Base-by-base conservation (phyloP, 2,329 filamentous ascomycete genomes). In the Arachnomyces sp. region DNA sequence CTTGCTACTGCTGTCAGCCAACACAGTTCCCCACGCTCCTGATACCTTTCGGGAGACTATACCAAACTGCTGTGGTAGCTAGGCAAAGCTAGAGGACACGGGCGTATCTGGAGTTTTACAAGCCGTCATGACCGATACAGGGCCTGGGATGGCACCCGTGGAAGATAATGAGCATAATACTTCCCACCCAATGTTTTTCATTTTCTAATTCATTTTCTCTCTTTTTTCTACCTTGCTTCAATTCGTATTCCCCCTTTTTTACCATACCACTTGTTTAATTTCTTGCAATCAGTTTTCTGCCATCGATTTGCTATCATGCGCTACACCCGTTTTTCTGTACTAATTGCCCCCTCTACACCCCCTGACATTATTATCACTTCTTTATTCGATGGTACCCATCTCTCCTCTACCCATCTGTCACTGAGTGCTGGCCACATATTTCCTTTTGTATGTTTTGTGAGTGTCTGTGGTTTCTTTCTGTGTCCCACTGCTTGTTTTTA, bases 281-380 rank as follows among this genome's bases (percentile, higher is more conserved):
- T 39, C 47, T 44, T 14, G 33, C 31, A 18, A 41, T 49, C 49
- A 57, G 40, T 63, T 63, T 60, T 57, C 59, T 46, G 36, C 8
- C 42, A 44, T 41, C 35, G 49, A 45, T 44, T 25, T 25, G 20
- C 20, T 25, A 25, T 25, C 20, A 25, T 25, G 20, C 20, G 20
- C 5, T 9, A 25, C 9, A 5, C 9, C 20, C 9, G 20, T 25
- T 25, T 25, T 9, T 25, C n/a, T 25, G 20, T 25, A 25, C 20
- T 25, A 25, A 25, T 25, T 25, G 9, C 9, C 20, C 20, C 20
- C 20, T 25, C 20, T 25, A n/a, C n/a, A n/a, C 20, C 20, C 20
- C 20, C 20, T 25, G 20, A 25, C 20, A 25, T 9, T 25, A 25
- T 25, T 25, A 25, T 25, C 20, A 9, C 20, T 25, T 25, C 9